Conservation (phyloP, 2,329 filamentous ascomycete species). For the Raffaelea ambrosiae region DNA sequence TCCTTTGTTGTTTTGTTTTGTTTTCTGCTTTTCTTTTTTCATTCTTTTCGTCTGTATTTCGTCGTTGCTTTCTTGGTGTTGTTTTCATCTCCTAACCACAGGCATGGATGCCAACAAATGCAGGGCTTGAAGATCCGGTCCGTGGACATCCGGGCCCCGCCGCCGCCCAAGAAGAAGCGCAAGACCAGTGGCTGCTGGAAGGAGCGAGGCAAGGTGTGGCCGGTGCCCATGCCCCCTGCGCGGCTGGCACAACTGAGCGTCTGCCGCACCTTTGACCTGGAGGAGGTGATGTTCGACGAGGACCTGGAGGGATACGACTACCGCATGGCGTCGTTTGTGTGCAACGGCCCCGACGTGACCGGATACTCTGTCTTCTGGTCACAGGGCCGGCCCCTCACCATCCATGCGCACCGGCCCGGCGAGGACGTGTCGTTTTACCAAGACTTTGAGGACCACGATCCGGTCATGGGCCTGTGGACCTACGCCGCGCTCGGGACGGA, state of each 20-base stretch:
- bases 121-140: too few relatives aligned
- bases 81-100: too few relatives aligned
- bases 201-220: neutral
- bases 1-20: neutral
- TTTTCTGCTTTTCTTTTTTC: too few relatives aligned
- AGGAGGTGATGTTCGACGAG: too few relatives aligned
- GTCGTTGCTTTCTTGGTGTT: too few relatives aligned
- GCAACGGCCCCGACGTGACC: neutral
- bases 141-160: too few relatives aligned
- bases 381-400: neutral
- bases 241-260: neutral
- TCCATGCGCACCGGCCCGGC: neutral
- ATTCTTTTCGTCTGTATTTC: too few relatives aligned
- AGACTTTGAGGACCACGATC: too few relatives aligned
- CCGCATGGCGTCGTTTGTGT: conserved; percentile 1
- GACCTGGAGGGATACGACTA: neutral
- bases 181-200: neutral
- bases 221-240: neutral
- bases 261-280: too few relatives aligned
- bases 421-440: conserved; percentile 1
- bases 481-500: too few relatives aligned
- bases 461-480: too few relatives aligned
- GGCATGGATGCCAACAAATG: too few relatives aligned
- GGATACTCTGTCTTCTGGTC: conserved; percentile 1
- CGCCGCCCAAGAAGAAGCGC: neutral